Evolutionary conservation across 1,284 basidiomycete species (phyloP).

Genomic region (Puccinia coronata): DNA sequence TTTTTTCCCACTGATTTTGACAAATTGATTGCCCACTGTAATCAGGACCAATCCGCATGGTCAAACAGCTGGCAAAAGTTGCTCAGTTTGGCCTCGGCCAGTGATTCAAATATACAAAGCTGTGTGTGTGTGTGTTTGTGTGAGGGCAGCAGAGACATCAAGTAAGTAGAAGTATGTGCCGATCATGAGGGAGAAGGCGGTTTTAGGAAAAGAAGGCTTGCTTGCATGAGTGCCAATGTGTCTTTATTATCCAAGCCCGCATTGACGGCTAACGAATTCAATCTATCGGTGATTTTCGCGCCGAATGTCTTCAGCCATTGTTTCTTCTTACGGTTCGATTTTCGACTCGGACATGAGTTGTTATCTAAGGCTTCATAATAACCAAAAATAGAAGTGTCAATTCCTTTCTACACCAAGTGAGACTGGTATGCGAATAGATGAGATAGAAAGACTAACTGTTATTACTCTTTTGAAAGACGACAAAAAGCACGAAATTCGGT

Average conservation of each 20-base stretch:
- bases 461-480: background rate
- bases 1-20: background rate
- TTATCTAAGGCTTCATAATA: constrained; percentile 33
- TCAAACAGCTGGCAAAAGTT: constrained; percentile 33
- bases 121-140: too few species aligned
- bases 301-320: constrained; percentile 23
- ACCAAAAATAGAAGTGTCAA: background rate
- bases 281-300: background rate
- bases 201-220: background rate
- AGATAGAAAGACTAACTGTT: constrained; percentile 1
- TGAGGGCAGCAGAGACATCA: background rate
- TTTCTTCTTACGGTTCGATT: background rate
- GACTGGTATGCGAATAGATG: background rate
- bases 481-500: background rate
- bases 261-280: constrained; percentile 16
- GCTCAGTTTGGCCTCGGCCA: constrained; percentile 16
- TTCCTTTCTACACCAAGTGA: background rate
- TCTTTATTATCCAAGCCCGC: constrained; percentile 5
- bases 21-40: constrained; percentile 18
- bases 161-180: background rate
- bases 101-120: constrained; percentile 42
- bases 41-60: constrained; percentile 7
- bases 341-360: constrained; percentile 36
- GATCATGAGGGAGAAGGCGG: background rate
- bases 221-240: constrained; percentile 38